Conservation (phyloP, 2,329 filamentous ascomycete species). For the Colletotrichum viniferum region DNA sequence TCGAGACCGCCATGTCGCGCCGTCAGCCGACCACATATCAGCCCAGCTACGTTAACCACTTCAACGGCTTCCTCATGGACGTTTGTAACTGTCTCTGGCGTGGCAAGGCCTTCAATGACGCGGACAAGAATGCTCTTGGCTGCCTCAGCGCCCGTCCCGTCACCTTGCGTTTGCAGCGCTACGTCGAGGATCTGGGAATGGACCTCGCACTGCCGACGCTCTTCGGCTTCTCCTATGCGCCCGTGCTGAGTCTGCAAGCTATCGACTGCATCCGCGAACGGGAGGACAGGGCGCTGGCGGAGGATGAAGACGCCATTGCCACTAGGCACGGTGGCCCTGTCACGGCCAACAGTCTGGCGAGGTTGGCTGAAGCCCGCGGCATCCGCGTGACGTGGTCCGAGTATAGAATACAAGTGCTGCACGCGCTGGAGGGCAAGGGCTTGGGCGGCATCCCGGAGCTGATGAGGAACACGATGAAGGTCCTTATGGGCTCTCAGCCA, state of each 20-base stretch:
- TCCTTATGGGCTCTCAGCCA: constrained; percentile 58
- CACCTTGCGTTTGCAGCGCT: constrained; percentile 48
- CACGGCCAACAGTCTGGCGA: constrained; percentile 67
- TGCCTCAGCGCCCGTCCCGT: constrained; percentile 53
- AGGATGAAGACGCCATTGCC: constrained; percentile 39
- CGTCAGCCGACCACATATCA: constrained; percentile 48
- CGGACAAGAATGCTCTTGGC: constrained; percentile 66
- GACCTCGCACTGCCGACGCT: constrained; percentile 50
- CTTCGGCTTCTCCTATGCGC: constrained; percentile 65
- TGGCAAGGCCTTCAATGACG: constrained; percentile 68
- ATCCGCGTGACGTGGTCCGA: constrained; percentile 72
- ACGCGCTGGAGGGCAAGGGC: constrained; percentile 67
- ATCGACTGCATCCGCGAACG: constrained; percentile 59
- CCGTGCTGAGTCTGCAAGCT: constrained; percentile 59
- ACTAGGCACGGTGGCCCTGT: constrained; percentile 70
- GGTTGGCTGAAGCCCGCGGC: constrained; percentile 69
- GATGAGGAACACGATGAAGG: constrained; percentile 83
- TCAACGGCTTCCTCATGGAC: constrained; percentile 88
- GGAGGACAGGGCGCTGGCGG: constrained; percentile 58
- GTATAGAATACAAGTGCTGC: constrained; percentile 75
- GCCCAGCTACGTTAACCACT: constrained; percentile 66
- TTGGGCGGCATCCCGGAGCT: constrained; percentile 70
- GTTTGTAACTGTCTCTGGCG: constrained; percentile 86
- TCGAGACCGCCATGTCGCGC: constrained; percentile 65
- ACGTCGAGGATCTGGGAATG: constrained; percentile 53